A percentile compares a stretch with the other conserved stretches of the same genome.
Evolutionary conservation across 441 rosid species (phyloP).

Genomic region (Pelargonium cotyledonis): DNA sequence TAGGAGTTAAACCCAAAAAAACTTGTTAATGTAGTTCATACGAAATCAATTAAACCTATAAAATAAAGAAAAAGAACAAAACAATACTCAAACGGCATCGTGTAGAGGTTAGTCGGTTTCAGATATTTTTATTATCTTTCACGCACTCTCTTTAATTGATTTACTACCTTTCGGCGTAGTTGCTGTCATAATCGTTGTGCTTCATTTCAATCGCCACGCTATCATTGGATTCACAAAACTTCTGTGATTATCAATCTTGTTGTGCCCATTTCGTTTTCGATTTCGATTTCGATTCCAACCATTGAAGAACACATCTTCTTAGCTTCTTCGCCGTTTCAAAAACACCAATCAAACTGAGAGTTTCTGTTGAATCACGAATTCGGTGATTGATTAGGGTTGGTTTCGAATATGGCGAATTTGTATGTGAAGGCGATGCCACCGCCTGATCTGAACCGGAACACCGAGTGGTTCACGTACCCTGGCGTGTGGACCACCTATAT

Average conservation of each 20-base stretch:
- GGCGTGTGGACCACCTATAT: constrained; percentile 2
- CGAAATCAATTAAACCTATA: too few relatives aligned
- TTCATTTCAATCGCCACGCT: constrained; percentile 3
- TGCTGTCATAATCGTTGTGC: background rate
- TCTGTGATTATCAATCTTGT: background rate
- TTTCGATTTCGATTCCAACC: too few relatives aligned
- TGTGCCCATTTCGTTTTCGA: too few relatives aligned
- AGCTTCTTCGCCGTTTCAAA: background rate
- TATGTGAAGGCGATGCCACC: background rate
- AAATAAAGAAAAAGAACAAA: background rate
- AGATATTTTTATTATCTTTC: background rate
- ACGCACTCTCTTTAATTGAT: constrained; percentile 1
- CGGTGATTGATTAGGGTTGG: background rate
- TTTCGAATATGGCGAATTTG: background rate
- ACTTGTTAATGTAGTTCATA: too few relatives aligned
- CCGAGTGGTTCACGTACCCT: constrained; percentile 2
- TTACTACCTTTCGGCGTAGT: background rate
- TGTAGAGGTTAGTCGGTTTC: background rate
- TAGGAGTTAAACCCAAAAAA: too few relatives aligned
- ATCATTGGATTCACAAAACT: background rate
- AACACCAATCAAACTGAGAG: background rate
- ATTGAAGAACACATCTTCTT: too few relatives aligned
- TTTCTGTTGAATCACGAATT: background rate
- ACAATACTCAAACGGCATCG: background rate
- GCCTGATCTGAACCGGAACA: background rate